Base-by-base conservation (phyloP, 2,329 filamentous ascomycete species). In the Clarireedia homoeocarpa region DNA sequence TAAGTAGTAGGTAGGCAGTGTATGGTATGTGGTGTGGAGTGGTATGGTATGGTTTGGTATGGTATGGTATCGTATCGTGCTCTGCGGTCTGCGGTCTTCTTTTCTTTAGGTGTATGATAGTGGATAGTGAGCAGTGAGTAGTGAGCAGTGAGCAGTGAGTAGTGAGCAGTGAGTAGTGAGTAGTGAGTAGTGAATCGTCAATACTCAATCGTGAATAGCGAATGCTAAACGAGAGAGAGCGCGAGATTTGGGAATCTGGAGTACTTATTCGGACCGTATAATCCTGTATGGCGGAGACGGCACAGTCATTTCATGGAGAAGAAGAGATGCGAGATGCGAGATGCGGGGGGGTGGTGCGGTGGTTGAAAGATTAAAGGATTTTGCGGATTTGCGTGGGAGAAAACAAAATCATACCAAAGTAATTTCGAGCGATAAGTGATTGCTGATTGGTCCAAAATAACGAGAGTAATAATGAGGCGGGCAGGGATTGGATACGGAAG, bases 211-310 rank as follows among this genome's bases (percentile, higher is more conserved):
- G 9, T 9, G 14, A 15, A 42, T n/a, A 15, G 15, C n/a, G n/a
- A n/a, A 36, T 50, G 30, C 30, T 14, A 34, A 34, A 34, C 30
- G 30, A 34, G 4, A 12, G 30, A 34, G 30, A 34, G 30, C 7
- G 30, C 30, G 30, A 34, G 30, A 34, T 34, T 34, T 42, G 53
- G 9, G 34, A 34, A 40, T 44, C 53, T 50, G 46, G 46, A 44
- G 47, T 50, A 40, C 24, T 36, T 55, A 51, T 55, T 55, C 53
- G 53, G 53, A 50, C 53, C 53, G 53, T 55, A 55, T 55, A 38
- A 34, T 55, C 36, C 46, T 26, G 17, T 51, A 51, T 55, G 53
- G 53, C 53, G 53, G 53, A 55, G 53, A 51, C 53, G 38, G 53
- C 46, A 55, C 30, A 24, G 30, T 55, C 53, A 51, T 55, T 55